Percentiles rank a stretch among this genome's conserved stretches.
Evolutionary conservation across 306 rosid genomes (phyloP).

Genomic region (Medicago truncatula): DNA sequence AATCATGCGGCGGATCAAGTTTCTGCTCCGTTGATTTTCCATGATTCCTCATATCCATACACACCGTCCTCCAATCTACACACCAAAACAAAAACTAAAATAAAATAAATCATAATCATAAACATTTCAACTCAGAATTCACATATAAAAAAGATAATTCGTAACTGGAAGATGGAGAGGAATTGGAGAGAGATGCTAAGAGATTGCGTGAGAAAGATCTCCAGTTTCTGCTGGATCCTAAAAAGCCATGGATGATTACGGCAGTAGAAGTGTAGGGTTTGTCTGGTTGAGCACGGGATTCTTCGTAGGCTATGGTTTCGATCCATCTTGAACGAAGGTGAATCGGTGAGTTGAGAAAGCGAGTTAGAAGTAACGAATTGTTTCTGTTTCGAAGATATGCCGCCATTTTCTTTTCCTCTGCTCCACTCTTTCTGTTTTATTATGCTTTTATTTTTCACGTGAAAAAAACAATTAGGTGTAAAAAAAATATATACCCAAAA

Average conservation of each 20-base stretch:
- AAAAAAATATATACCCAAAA: no score
- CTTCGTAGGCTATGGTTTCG: slow-evolving; percentile 82
- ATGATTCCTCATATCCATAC: slow-evolving; percentile 88
- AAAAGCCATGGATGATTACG: slow-evolving; percentile 80
- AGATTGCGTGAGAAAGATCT: slow-evolving; percentile 78
- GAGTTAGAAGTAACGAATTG: slow-evolving; percentile 44
- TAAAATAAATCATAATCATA: not conserved
- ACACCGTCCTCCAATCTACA: slow-evolving; percentile 83
- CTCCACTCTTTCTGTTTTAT: not conserved
- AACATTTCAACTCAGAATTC: slow-evolving; percentile 6
- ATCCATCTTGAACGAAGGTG: slow-evolving; percentile 36
- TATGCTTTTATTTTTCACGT: not conserved
- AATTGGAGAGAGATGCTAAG: slow-evolving; percentile 60
- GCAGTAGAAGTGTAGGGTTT: slow-evolving; percentile 74
- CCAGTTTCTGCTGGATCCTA: slow-evolving; percentile 90
- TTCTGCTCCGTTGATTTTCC: slow-evolving; percentile 72
- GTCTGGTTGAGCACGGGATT: slow-evolving; percentile 56
- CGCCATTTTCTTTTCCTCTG: slow-evolving; percentile 60
- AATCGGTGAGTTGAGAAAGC: slow-evolving; percentile 55
- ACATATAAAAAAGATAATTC: not conserved
- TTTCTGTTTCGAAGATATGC: slow-evolving; percentile 49
- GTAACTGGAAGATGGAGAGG: slow-evolving; percentile 67
- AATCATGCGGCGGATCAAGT: slow-evolving; percentile 67
- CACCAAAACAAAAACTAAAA: no score
- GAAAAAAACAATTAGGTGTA: not conserved